These are phyloP conservation scores for Cladosporium sp. DNA, from an alignment of 2,329 filamentous ascomycete species.

Conservation along the genomic window DNA sequence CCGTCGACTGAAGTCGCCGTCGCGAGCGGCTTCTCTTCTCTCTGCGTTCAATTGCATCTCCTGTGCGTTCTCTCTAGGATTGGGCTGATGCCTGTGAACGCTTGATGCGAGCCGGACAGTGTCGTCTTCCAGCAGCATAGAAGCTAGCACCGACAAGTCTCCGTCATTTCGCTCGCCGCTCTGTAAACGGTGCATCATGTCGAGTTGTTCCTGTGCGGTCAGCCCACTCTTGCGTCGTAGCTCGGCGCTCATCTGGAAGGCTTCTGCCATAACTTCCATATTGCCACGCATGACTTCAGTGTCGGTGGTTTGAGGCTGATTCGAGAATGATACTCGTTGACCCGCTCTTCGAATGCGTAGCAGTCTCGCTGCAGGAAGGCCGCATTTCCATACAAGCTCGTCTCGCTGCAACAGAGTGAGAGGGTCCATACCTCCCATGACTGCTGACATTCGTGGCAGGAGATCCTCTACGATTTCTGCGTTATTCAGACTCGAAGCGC, in stretches of 20 bases:
- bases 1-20: conserved; percentile 26
- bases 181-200: conserved; percentile 27
- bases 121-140: conserved; percentile 21
- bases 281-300: conserved; percentile 14
- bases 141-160: conserved; percentile 20
- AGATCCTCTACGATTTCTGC: background rate
- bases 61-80: background rate
- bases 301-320: conserved; percentile 6
- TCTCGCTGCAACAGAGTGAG: conserved; percentile 2
- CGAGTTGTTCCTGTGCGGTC: conserved; percentile 21
- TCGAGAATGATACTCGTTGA: conserved; percentile 7
- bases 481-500: background rate
- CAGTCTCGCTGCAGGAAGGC: conserved; percentile 3
- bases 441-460: background rate
- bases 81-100: conserved; percentile 17
- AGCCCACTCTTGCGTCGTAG: conserved; percentile 21
- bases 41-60: background rate
- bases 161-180: conserved; percentile 19
- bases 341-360: background rate
- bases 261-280: conserved; percentile 29
- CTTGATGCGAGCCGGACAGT: conserved; percentile 17
- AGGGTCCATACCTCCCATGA: conserved; percentile 6
- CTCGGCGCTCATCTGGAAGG: conserved; percentile 26
- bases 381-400: conserved; percentile 2
- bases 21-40: conserved; percentile 20